A percentile compares a stretch with the other conserved stretches of the same genome.
Conservation (phyloP, 2,329 filamentous ascomycete genomes). For the Venturia effusa region DNA sequence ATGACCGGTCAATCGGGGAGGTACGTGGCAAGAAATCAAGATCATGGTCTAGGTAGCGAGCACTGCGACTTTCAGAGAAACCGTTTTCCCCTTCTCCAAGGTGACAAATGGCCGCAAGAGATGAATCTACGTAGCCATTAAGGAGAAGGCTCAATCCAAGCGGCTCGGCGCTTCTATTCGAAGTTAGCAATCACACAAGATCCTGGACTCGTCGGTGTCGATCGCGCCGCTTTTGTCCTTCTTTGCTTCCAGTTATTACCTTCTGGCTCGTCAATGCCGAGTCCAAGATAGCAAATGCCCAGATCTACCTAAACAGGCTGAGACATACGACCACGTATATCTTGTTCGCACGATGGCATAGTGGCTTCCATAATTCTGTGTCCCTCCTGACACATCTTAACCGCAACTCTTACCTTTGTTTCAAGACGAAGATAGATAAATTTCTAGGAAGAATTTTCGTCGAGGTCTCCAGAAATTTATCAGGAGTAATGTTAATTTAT, state of each 20-base stretch:
- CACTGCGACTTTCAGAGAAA: slow-evolving; percentile 63
- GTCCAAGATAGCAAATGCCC: slow-evolving; percentile 35
- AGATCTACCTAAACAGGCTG: slow-evolving; percentile 15
- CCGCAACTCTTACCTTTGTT: too few relatives aligned
- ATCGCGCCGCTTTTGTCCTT: slow-evolving; percentile 74
- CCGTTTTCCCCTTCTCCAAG: slow-evolving; percentile 55
- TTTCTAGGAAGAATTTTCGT: too few relatives aligned
- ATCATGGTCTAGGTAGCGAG: slow-evolving; percentile 77
- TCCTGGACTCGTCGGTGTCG: slow-evolving; percentile 63
- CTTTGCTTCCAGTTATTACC: slow-evolving; percentile 64
- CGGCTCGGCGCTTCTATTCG: slow-evolving; percentile 62
- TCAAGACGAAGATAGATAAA: too few relatives aligned
- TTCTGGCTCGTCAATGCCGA: slow-evolving; percentile 73
- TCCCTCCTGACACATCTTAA: too few relatives aligned
- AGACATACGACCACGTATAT: slow-evolving; percentile 52
- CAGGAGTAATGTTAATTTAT: too few relatives aligned
- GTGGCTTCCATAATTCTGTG: too few relatives aligned
- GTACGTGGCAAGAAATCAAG: slow-evolving; percentile 65
- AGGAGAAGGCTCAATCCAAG: slow-evolving; percentile 67
- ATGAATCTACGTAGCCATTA: slow-evolving; percentile 65
- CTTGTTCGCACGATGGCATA: slow-evolving; percentile 47
- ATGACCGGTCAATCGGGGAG: slow-evolving; percentile 78
- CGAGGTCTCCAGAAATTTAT: too few relatives aligned
- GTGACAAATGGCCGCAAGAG: slow-evolving; percentile 54
- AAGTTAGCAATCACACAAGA: slow-evolving; percentile 60